Base-by-base conservation (phyloP, 106 monocot species). In the Dioscorea zingiberensis region DNA sequence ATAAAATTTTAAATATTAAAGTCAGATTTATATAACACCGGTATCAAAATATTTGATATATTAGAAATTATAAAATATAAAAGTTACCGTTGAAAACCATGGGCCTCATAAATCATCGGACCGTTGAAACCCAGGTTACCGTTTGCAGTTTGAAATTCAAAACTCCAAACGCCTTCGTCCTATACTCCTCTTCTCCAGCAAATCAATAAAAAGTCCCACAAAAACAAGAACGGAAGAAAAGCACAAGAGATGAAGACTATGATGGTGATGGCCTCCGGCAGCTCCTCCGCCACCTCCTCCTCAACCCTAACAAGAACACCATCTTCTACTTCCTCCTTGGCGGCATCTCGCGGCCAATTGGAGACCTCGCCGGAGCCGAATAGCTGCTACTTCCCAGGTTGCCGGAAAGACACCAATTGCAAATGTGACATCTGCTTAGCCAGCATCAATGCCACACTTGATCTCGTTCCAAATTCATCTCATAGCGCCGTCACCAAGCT, bases 321-420 rank as follows among this genome's bases (percentile, higher is more conserved):
- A 22, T 7, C 46, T 9, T 5, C 32, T 13, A 21, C 61, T 6
- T 45, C 60, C 27, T 12, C 80, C 19, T 38, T 10, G 10, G 6
- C 38, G 38, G 38, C 38, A 6, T 6, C 38, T 38, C 38, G 10
- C 9, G 9, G 38, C 38, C 38, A 6, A 48, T 18, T 13, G 63
- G 63, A 15, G 61, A 45, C 19, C n/a, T 48, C 16, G 25, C 17
- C 16, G 47, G 21, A 13, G 27, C 67, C 25, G 55, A 75, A 71
- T 62, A 81, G 64, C 76, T 72, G 30, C 54, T 94, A 94, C 81
- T 94, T 71, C 74, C 89, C 82, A 2, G 84, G 79, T 13, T 94
- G 94, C 80, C 84, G 82, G 24, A 94, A 85, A 55, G 84, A 82
- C 69, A 70, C 84, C 70, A 90, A 94, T 71, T 94, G 94, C 80